A percentile compares a stretch with the other conserved stretches of the same genome.
Conservation (phyloP, 257 asterid species). For the Fraxinus excelsior region DNA sequence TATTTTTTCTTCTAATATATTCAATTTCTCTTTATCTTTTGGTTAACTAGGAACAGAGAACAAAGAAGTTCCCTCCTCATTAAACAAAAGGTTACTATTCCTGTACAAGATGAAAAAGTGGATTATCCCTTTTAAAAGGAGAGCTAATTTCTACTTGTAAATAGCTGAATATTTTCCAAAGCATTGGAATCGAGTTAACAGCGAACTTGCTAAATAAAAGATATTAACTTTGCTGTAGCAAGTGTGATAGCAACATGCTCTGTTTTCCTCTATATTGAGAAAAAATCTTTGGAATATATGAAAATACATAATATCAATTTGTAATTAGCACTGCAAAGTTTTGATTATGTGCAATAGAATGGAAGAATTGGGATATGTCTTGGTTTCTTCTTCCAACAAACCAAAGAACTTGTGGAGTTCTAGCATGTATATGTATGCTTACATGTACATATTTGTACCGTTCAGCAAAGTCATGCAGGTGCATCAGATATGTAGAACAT, state of each 20-base stretch:
- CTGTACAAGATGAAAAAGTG: not conserved
- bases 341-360: slow-evolving; percentile 2
- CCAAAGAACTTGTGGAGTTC: not conserved
- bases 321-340: not conserved
- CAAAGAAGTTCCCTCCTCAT: not conserved
- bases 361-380: not conserved
- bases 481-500: not conserved
- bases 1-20: not conserved
- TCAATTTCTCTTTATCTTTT: not conserved
- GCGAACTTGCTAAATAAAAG: too few species aligned
- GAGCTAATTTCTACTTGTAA: not conserved
- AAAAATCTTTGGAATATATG: not conserved
- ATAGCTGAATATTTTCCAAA: slow-evolving; percentile 11
- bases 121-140: not conserved
- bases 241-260: slow-evolving; percentile 1
- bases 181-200: not conserved
- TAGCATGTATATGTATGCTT: not conserved
- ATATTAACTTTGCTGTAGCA: not conserved
- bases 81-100: not conserved
- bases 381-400: not conserved
- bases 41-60: not conserved
- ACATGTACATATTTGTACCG: not conserved
- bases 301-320: not conserved
- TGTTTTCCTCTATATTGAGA: not conserved
- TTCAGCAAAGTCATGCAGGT: not conserved